These are phyloP conservation scores for Simplicillium aogashimaense DNA, from an alignment of 2,329 filamentous ascomycete species.

Conservation along the genomic window DNA sequence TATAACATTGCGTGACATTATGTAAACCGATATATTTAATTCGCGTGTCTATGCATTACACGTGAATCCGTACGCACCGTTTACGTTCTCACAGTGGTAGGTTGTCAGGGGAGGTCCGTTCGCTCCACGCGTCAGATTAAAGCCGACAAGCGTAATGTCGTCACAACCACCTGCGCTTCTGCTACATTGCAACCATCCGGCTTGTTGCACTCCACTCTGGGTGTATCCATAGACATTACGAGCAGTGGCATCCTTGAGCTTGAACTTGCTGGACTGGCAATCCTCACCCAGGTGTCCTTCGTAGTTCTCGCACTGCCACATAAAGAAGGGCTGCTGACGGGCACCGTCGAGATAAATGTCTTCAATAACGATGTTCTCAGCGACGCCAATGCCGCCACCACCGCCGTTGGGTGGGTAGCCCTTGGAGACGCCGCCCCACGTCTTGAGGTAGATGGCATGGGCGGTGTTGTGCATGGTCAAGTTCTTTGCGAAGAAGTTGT, in stretches of 20 bases:
- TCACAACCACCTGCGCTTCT: conserved; percentile 18
- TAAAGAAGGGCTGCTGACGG: conserved; percentile 20
- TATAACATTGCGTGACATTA: neutral
- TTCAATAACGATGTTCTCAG: conserved; percentile 19
- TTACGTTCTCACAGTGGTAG: conserved; percentile 7
- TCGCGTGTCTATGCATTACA: conserved; percentile 1
- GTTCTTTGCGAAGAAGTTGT: conserved; percentile 37
- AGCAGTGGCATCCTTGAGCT: conserved; percentile 18
- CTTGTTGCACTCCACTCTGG: conserved; percentile 12
- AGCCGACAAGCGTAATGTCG: conserved; percentile 15
- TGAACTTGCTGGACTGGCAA: conserved; percentile 22
- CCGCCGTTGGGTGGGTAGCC: conserved; percentile 48
- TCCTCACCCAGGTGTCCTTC: conserved; percentile 20
- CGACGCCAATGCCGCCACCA: conserved; percentile 40
- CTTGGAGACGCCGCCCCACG: conserved; percentile 42
- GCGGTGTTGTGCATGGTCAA: conserved; percentile 33
- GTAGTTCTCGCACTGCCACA: conserved; percentile 25
- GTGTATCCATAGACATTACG: conserved; percentile 17
- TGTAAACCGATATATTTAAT: neutral
- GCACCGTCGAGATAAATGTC: conserved; percentile 16
- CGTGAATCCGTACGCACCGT: conserved; percentile 1
- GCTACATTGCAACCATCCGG: conserved; percentile 21
- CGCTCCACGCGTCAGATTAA: conserved; percentile 11
- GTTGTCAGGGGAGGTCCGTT: conserved; percentile 7
- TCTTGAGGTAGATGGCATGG: conserved; percentile 45